Percentiles rank a stretch among this genome's conserved stretches.
phyloP scores from a whole-genome alignment of 2,329 filamentous ascomycete genomes.

The Epichloe sibirici region DNA sequence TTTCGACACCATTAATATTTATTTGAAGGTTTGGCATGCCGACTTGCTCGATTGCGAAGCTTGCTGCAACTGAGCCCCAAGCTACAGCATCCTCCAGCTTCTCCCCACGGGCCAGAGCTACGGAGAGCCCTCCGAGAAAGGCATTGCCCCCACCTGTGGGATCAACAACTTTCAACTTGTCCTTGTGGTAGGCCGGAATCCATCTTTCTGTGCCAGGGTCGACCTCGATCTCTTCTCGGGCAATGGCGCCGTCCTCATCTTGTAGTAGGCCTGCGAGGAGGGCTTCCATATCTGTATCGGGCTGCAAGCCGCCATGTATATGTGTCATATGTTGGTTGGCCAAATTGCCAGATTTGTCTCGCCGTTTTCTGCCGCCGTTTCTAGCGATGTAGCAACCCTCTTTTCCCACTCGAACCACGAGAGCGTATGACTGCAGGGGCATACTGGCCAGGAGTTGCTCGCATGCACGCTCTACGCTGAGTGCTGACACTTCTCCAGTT shows the following conservation, averaged over 20 bases:
- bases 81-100: slow-evolving; percentile 56
- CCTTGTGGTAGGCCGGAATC: slow-evolving; percentile 64
- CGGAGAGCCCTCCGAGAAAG: slow-evolving; percentile 55
- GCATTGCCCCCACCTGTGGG: slow-evolving; percentile 91
- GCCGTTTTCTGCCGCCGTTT: slow-evolving; percentile 38
- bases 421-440: slow-evolving; percentile 50
- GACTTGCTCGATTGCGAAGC: slow-evolving; percentile 90
- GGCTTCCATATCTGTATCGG: slow-evolving; percentile 51
- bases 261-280: slow-evolving; percentile 47
- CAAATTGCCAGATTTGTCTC: background rate
- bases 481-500: slow-evolving; percentile 40
- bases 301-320: slow-evolving; percentile 39
- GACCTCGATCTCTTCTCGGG: slow-evolving; percentile 46
- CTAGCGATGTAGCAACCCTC: slow-evolving; percentile 56
- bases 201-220: slow-evolving; percentile 57
- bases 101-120: slow-evolving; percentile 47
- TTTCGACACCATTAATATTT: slow-evolving; percentile 35
- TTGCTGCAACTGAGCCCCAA: slow-evolving; percentile 73
- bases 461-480: slow-evolving; percentile 44
- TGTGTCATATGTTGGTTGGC: slow-evolving; percentile 27
- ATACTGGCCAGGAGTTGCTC: slow-evolving; percentile 52
- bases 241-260: slow-evolving; percentile 38
- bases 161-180: slow-evolving; percentile 55
- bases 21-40: slow-evolving; percentile 55
- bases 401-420: slow-evolving; percentile 60